phyloP scores from a whole-genome alignment of 164 flowering plant genomes.

The Santalum album region DNA sequence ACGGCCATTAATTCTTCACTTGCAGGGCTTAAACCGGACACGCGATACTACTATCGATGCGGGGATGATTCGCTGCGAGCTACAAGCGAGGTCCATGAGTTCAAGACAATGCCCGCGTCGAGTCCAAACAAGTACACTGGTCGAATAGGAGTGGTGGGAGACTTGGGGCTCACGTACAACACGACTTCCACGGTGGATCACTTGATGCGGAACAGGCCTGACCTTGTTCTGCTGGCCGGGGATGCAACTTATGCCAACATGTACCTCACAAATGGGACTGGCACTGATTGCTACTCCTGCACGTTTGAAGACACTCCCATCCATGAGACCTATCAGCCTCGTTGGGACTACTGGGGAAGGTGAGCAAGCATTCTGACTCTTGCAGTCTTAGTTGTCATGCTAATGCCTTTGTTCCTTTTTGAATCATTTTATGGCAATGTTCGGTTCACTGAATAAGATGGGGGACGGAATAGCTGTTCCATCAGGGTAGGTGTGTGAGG shows the following conservation, averaged over 20 bases:
- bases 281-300: slow-evolving; percentile 2
- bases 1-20: no score
- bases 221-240: neutral
- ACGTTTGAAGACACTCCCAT: neutral
- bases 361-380: neutral
- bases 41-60: neutral
- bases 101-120: neutral
- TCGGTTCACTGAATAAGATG: no score
- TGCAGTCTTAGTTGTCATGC: no score
- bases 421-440: no score
- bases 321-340: slow-evolving; percentile 2
- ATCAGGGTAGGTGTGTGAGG: no score
- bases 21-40: neutral
- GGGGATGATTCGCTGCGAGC: neutral
- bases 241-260: neutral
- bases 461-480: no score
- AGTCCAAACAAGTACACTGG: neutral
- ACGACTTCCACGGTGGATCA: neutral
- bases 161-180: neutral
- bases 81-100: neutral
- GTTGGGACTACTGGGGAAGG: slow-evolving; percentile 3
- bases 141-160: neutral
- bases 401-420: no score
- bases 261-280: slow-evolving; percentile 3
- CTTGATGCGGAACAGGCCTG: neutral